Conservation (phyloP, 192 early-diverging fungal species). For the Rhizophlyctis rosea region DNA sequence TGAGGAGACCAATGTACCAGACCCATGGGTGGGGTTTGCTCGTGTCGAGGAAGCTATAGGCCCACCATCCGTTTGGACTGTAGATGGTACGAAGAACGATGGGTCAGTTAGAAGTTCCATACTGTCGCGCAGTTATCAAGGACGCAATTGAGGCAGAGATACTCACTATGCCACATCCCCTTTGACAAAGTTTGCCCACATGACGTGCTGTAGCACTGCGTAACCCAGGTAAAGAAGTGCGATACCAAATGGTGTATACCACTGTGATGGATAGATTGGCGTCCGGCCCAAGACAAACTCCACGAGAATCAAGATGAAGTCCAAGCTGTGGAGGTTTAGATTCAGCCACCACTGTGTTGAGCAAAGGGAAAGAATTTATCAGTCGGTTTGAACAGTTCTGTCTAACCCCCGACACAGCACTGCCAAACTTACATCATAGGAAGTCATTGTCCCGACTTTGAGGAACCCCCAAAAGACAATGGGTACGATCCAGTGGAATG, state of each 20-base stretch:
- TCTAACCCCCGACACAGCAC: too few species aligned
- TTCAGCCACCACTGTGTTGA: conserved; percentile 21
- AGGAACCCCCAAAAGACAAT: conserved; percentile 36
- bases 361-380: not conserved
- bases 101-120: not conserved
- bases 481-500: conserved; percentile 32
- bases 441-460: too few species aligned
- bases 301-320: conserved; percentile 30
- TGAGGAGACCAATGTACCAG: conserved; percentile 23
- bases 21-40: conserved; percentile 11
- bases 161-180: conserved; percentile 24
- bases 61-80: conserved; percentile 29
- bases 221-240: conserved; percentile 27
- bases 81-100: not conserved
- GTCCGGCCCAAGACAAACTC: conserved; percentile 27
- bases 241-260: conserved; percentile 10
- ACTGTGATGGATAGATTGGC: conserved; percentile 27
- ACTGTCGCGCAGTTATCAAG: not conserved
- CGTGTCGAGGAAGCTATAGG: conserved; percentile 38
- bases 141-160: not conserved
- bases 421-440: too few species aligned
- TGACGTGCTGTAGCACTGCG: conserved; percentile 24
- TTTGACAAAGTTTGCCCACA: too few species aligned
- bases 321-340: conserved; percentile 23
- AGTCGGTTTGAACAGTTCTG: not conserved